A percentile compares a stretch with the other conserved stretches of the same genome.
phyloP scores from a whole-genome alignment of 805 yeast genomes.

The Hanseniaspora thailandica region DNA sequence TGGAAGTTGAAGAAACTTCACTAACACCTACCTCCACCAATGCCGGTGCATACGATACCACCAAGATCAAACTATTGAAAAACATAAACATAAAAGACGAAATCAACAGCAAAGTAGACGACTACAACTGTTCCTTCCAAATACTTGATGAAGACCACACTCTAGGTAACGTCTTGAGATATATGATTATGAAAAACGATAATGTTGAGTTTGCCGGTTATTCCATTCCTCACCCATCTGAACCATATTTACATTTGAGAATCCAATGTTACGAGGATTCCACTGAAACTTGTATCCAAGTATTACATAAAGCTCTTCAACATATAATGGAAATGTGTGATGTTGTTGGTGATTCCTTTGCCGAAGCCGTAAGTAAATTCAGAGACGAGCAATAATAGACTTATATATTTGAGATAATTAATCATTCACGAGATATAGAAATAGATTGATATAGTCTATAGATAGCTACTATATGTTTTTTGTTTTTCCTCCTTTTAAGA shows the following conservation, averaged over 20 bases:
- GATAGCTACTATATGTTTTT: not conserved
- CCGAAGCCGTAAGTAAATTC: slow-evolving; percentile 47
- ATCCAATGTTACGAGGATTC: slow-evolving; percentile 74
- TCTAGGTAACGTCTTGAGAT: slow-evolving; percentile 83
- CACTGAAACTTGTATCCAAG: slow-evolving; percentile 75
- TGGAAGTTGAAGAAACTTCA: slow-evolving; percentile 19
- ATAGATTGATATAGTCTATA: too few relatives aligned
- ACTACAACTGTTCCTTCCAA: slow-evolving; percentile 57
- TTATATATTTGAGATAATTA: not conserved
- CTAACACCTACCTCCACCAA: slow-evolving; percentile 18
- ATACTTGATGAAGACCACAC: slow-evolving; percentile 92
- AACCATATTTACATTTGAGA: slow-evolving; percentile 74
- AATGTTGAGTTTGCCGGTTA: slow-evolving; percentile 98
- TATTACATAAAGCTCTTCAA: slow-evolving; percentile 79
- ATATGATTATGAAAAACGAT: slow-evolving; percentile 92
- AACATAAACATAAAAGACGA: slow-evolving; percentile 92
- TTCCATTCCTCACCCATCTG: slow-evolving; percentile 97
- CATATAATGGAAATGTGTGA: slow-evolving; percentile 74
- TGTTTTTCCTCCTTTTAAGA: not conserved
- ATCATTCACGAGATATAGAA: not conserved
- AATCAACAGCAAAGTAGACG: slow-evolving; percentile 43
- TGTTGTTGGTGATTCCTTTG: slow-evolving; percentile 68
- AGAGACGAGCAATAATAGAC: slow-evolving; percentile 5
- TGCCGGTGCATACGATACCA: slow-evolving; percentile 37
- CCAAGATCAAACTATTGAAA: slow-evolving; percentile 48